These are phyloP conservation scores for Mycena haematopus DNA, from an alignment of 768 basidiomycete species.

Conservation along the genomic window DNA sequence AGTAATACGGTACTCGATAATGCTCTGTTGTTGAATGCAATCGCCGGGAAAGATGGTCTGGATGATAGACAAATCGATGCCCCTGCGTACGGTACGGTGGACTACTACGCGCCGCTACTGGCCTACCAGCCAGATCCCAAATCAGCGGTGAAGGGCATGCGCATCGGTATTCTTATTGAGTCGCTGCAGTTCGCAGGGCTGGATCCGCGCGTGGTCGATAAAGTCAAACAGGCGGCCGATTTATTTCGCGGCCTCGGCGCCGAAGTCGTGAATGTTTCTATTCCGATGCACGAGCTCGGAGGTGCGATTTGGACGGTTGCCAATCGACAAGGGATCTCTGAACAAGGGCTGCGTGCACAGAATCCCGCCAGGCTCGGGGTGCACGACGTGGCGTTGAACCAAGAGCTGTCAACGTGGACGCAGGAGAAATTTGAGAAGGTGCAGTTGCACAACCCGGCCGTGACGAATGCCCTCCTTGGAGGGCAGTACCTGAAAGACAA, in stretches of 20 bases:
- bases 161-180: conserved; percentile 49
- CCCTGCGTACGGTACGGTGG: conserved; percentile 18
- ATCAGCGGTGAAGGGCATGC: conserved; percentile 40
- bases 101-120: conserved; percentile 40
- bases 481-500: conserved; percentile 20
- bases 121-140: conserved; percentile 36
- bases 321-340: conserved; percentile 25
- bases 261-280: conserved; percentile 46
- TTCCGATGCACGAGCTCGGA: conserved; percentile 42
- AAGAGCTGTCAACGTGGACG: conserved; percentile 42
- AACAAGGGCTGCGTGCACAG: conserved; percentile 29
- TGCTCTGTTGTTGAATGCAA: conserved; percentile 47
- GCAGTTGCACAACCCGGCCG: conserved; percentile 23
- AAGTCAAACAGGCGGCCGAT: conserved; percentile 41
- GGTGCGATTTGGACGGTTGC: conserved; percentile 22
- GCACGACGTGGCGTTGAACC: conserved; percentile 39
- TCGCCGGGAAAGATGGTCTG: conserved; percentile 51
- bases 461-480: conserved; percentile 20
- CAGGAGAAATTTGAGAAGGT: conserved; percentile 47
- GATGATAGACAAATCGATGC: conserved; percentile 45
- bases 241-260: conserved; percentile 47
- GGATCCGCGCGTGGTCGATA: conserved; percentile 42
- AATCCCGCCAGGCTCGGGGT: conserved; percentile 37
- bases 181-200: conserved; percentile 40
- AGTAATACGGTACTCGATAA: conserved; percentile 46